Evolutionary conservation across 2,329 filamentous ascomycete genomes (phyloP).

Genomic region (Blastomyces parvus): DNA sequence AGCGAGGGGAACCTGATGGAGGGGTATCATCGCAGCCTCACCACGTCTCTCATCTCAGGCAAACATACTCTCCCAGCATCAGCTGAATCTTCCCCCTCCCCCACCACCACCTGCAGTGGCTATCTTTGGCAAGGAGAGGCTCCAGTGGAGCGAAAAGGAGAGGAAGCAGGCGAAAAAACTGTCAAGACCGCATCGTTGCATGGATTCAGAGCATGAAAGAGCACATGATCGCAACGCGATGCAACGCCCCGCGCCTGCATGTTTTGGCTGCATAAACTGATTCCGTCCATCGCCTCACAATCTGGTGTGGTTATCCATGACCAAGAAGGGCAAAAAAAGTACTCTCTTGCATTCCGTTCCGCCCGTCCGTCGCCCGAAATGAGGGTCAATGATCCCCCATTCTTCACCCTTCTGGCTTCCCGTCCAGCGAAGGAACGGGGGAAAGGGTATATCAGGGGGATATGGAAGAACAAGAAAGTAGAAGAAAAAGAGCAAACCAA

Average conservation of each 20-base stretch:
- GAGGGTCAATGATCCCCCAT: neutral
- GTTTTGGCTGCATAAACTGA: neutral
- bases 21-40: neutral
- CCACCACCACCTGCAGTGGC: neutral
- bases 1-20: neutral
- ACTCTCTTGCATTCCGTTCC: neutral
- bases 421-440: neutral
- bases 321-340: neutral
- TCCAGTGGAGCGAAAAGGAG: neutral
- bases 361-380: neutral
- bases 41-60: neutral
- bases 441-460: neutral
- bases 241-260: conserved; percentile 15
- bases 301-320: too few relatives aligned
- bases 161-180: neutral
- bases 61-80: neutral
- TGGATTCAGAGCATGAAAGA: neutral
- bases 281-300: too few relatives aligned
- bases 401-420: neutral
- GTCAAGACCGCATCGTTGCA: neutral
- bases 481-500: neutral
- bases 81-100: neutral
- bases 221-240: conserved; percentile 15
- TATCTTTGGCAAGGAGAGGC: neutral
- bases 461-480: neutral